These are phyloP conservation scores for Nakazawaea wyomingensis DNA, from an alignment of 805 yeast species.

Conservation along the genomic window DNA sequence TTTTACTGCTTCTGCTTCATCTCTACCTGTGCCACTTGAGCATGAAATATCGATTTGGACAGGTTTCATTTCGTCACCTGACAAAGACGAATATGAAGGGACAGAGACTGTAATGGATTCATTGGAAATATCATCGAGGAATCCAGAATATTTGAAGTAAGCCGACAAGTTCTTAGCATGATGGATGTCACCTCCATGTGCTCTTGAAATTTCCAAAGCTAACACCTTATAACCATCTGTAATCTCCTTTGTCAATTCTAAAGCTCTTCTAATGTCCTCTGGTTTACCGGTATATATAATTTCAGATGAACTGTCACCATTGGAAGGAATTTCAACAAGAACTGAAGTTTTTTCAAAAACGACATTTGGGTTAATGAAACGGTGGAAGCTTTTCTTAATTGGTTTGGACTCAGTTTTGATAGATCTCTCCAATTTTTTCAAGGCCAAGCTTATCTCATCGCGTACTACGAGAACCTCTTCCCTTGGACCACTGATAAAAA, in stretches of 20 bases:
- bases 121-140: slow-evolving; percentile 40
- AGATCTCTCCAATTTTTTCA: slow-evolving; percentile 38
- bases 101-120: slow-evolving; percentile 38
- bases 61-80: slow-evolving; percentile 30
- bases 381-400: slow-evolving; percentile 67
- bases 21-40: slow-evolving; percentile 34
- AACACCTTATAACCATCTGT: slow-evolving; percentile 59
- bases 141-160: slow-evolving; percentile 50
- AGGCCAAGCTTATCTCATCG: slow-evolving; percentile 38
- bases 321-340: slow-evolving; percentile 47
- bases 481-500: slow-evolving; percentile 67
- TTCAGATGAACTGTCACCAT: slow-evolving; percentile 32
- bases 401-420: slow-evolving; percentile 50
- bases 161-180: slow-evolving; percentile 78
- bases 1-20: slow-evolving; percentile 56
- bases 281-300: slow-evolving; percentile 63
- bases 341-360: slow-evolving; percentile 53
- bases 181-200: slow-evolving; percentile 72
- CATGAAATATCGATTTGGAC: slow-evolving; percentile 64
- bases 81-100: slow-evolving; percentile 42
- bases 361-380: slow-evolving; percentile 54
- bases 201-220: slow-evolving; percentile 75
- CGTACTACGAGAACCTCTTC: slow-evolving; percentile 55
- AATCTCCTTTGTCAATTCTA: slow-evolving; percentile 51
- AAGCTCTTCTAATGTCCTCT: slow-evolving; percentile 53